A percentile compares a stretch with the other conserved stretches of the same genome.
These are phyloP conservation scores for Stenocarpella maydis DNA, from an alignment of 2,329 filamentous ascomycete genomes.

Conservation along the genomic window DNA sequence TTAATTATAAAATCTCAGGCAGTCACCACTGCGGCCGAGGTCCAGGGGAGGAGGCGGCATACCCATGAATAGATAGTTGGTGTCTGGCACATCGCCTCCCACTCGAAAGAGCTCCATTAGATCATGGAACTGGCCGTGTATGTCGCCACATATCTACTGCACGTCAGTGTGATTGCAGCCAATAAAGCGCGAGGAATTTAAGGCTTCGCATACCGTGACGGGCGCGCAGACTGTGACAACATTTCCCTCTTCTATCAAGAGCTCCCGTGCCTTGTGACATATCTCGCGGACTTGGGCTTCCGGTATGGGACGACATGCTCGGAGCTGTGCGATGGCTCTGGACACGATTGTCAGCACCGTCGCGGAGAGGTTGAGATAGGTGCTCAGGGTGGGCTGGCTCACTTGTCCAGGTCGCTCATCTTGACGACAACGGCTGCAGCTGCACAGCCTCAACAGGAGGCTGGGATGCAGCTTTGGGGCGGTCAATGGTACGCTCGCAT, in stretches of 20 bases:
- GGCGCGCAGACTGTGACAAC: slow-evolving; percentile 95
- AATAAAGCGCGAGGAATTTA: not conserved
- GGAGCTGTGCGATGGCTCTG: slow-evolving; percentile 93
- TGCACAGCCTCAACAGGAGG: slow-evolving; percentile 30
- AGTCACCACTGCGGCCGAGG: not conserved
- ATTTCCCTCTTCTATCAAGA: slow-evolving; percentile 97
- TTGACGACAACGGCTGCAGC: slow-evolving; percentile 36
- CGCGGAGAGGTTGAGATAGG: not conserved
- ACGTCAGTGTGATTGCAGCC: slow-evolving; percentile 17
- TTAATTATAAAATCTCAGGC: slow-evolving; percentile 9
- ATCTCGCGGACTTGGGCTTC: slow-evolving; percentile 95
- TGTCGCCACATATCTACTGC: slow-evolving; percentile 87
- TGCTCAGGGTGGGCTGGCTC: slow-evolving; percentile 45
- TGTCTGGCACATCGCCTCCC: slow-evolving; percentile 92
- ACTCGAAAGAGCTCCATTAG: slow-evolving; percentile 96
- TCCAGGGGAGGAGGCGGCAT: slow-evolving; percentile 39
- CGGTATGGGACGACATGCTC: slow-evolving; percentile 94
- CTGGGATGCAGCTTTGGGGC: slow-evolving; percentile 1
- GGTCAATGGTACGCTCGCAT: slow-evolving; percentile 25
- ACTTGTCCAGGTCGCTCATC: slow-evolving; percentile 97
- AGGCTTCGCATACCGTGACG: slow-evolving; percentile 74
- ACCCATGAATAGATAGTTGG: slow-evolving; percentile 98
- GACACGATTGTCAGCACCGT: slow-evolving; percentile 36
- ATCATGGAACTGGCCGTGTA: slow-evolving; percentile 96
- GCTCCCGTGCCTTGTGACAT: slow-evolving; percentile 95